Conservation (phyloP, 176 grass and related monocot genomes). For the Phyllostachys edulis region DNA sequence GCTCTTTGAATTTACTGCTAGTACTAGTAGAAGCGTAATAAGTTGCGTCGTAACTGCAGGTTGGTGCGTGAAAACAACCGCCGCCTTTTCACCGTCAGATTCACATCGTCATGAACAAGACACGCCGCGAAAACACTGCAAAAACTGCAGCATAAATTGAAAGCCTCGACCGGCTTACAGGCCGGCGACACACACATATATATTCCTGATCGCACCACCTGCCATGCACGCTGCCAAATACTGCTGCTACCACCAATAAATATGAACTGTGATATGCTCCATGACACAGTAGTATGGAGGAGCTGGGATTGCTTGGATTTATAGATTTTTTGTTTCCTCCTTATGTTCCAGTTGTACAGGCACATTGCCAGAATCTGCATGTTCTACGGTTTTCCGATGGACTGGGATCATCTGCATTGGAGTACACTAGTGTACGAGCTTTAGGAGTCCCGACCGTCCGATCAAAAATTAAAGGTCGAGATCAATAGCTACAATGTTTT, state of each 20-base stretch:
- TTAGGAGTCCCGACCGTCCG: no score
- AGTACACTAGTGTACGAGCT: no score
- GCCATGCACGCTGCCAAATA: background rate
- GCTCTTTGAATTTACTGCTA: background rate
- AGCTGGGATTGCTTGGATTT: no score
- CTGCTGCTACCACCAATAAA: background rate
- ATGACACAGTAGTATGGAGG: no score
- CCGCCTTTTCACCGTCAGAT: background rate
- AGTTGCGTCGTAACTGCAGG: background rate
- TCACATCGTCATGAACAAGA: background rate
- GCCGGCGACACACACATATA: background rate
- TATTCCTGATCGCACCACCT: background rate
- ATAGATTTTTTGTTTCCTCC: no score
- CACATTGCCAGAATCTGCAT: no score
- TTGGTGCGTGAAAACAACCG: constrained; percentile 2
- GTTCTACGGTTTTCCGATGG: no score
- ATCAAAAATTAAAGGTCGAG: no score
- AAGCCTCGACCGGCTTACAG: background rate
- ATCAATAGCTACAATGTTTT: no score
- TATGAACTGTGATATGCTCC: background rate
- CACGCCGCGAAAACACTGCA: background rate
- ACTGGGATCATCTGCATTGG: no score
- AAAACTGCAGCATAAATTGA: background rate
- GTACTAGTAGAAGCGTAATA: background rate
- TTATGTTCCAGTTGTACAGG: no score